Conservation (phyloP, 176 grass and related monocot genomes). For the Poa pratensis region DNA sequence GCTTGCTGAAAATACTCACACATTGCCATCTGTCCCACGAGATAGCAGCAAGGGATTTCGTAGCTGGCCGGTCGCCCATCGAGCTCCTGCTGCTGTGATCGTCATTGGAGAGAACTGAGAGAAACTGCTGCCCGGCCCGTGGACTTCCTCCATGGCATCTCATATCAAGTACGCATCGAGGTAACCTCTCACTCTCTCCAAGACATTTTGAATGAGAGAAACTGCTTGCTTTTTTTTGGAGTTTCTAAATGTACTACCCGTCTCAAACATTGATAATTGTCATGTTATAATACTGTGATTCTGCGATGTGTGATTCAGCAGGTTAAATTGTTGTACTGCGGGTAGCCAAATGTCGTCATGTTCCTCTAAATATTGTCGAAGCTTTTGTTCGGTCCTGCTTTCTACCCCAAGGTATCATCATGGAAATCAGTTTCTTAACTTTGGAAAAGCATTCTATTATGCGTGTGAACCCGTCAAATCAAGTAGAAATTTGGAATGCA, state of each 20-base stretch:
- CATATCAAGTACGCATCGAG: too few relatives aligned
- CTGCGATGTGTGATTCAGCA: constrained; percentile 23
- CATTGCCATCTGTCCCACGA: too few relatives aligned
- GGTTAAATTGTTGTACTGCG: constrained; percentile 91
- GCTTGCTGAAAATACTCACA: too few relatives aligned
- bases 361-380: constrained; percentile 93
- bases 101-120: too few relatives aligned
- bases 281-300: background rate
- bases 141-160: too few relatives aligned
- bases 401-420: constrained; percentile 81
- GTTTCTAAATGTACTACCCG: background rate
- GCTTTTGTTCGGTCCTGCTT: constrained; percentile 81
- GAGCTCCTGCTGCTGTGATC: too few relatives aligned
- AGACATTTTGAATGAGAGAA: constrained; percentile 10
- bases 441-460: background rate
- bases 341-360: constrained; percentile 88
- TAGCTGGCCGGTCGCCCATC: too few relatives aligned
- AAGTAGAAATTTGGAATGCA: background rate
- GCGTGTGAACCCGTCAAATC: background rate
- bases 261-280: background rate
- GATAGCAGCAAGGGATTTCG: too few relatives aligned
- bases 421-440: background rate
- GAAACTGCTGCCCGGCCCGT: too few relatives aligned
- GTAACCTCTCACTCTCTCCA: too few relatives aligned
- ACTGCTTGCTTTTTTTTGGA: background rate